Base-by-base conservation (phyloP, 164 flowering plant species). In the Sedum album region DNA sequence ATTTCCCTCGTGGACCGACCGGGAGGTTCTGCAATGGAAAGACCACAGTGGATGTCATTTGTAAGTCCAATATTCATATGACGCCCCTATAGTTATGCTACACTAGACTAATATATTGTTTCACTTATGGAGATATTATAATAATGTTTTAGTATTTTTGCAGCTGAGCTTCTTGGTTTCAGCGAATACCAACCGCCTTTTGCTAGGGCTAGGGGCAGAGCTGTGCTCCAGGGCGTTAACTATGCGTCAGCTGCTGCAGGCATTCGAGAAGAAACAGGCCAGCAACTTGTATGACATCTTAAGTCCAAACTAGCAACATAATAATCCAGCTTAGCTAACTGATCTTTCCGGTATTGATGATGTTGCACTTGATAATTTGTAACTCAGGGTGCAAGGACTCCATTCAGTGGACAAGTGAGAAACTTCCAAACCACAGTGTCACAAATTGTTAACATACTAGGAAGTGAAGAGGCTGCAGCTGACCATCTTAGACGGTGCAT, bases 161-260 rank as follows among this genome's bases (percentile, higher is more conserved):
- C 41, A 75, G 86, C 68, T 49, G 62, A 81, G 55, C 55, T 74
- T 6, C 39, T 83, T 65, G 84, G 84, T 0, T 81, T 83, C 36
- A 26, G 60, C 0, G 15, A 66, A 6, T 70, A 5, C 17, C 73
- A 79, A 36, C 78, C 79, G 9, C 72, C 77, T 1, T 79, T 42
- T 60, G 73, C 67, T 0, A 69, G 44, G 41, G 72, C 74, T 5
- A 57, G 20, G 0, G 68, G 62, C 1, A 2, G 25, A 0, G 65
- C 57, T 0, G 66, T 79, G 13, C 73, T 76, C 10, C 15, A 25
- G 36, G 86, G 86, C 1, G 77, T 79, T 5, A 83, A 83, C 53
- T 81, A 80, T 57, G 84, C 70, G 15, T 80, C 82, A 1, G 83
- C 72, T 2, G 69, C 60, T 1, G 75, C 80, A 2, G 86, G 84